phyloP scores from a whole-genome alignment of 257 asterid genomes.

The Jacaranda copaia region DNA sequence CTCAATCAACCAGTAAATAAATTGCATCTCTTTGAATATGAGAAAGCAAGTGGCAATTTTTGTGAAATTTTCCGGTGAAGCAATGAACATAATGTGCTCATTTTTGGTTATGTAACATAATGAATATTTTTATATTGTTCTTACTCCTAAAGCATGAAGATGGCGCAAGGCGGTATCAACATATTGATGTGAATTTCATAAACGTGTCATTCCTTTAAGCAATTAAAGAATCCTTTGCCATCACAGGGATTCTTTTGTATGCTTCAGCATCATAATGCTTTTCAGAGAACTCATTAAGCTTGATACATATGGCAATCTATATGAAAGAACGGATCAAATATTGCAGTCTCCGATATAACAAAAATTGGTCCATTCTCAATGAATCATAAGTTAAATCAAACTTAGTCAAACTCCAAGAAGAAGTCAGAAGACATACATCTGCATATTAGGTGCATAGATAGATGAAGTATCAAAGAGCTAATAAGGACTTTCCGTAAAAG shows the following conservation, averaged over 20 bases:
- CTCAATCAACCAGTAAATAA: constrained; percentile 26
- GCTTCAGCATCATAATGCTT: too few relatives aligned
- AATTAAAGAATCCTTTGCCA: too few relatives aligned
- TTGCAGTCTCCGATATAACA: constrained; percentile 19
- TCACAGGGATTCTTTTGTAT: too few relatives aligned
- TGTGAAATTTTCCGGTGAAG: constrained; percentile 1
- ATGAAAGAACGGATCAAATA: not conserved
- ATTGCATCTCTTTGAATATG: constrained; percentile 5
- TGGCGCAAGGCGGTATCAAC: not conserved
- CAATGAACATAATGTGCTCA: constrained; percentile 27
- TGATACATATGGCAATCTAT: too few relatives aligned
- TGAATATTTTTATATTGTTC: not conserved
- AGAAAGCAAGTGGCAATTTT: constrained; percentile 27
- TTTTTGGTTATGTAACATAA: not conserved
- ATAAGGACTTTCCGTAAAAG: not conserved
- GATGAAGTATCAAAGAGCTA: constrained; percentile 26
- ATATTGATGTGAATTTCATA: not conserved
- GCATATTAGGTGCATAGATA: constrained; percentile 15
- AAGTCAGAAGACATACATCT: constrained; percentile 25
- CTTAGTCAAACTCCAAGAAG: constrained; percentile 20
- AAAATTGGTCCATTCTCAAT: not conserved
- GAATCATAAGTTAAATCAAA: constrained; percentile 18
- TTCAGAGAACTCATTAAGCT: too few relatives aligned
- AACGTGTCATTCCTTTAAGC: not conserved
- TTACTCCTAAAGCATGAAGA: not conserved